Evolutionary conservation across 129 eudicot genomes (phyloP), one percentile per base, ranked within the genome.

Genomic region (Flaveria bidentis): DNA sequence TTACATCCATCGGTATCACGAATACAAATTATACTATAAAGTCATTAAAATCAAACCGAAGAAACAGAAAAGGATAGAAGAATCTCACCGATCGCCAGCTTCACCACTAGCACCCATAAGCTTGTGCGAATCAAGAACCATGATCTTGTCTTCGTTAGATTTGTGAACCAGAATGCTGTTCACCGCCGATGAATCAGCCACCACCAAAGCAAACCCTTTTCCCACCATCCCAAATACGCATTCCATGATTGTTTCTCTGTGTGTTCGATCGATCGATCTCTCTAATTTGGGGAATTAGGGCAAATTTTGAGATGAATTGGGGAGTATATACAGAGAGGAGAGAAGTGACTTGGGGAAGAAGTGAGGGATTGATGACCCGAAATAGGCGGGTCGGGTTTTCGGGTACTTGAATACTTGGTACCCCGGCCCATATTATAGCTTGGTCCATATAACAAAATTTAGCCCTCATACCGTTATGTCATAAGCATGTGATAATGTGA

Each of bases 51-150:
- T 6, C 28, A 10, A 13, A 68, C 58, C 66, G 22, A 39, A 58
- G 3, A 62, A 64, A 44, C 63, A 10, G 56, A 63, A 57, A 51
- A 2, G 64, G 75, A 67, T 33, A 50, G 67, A 60, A 9, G 3
- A 47, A 92, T 87, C 96, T 67, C 23, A 80, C 84, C 84, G 87
- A 81, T 94, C 98, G 28, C 97, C 98, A 55, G 93, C 85, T 76
- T 94, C 98, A 74, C 98, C 98, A 66, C 97, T 88, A 28, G 98
- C 98, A 23, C 98, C 98, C 96, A 94, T 84, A 55, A 94, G 98
- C 57, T 94, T 94, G 84, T 94, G 98, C 23, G 97, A 89, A 82
- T 94, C 98, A 0, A 94, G 96, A 44, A 91, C 33, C 98, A 94
- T 91, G 75, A 94, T 84, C 80, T 94, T 94, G 86, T 94, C 98